Base-by-base conservation (phyloP, 2,329 filamentous ascomycete species). In the Aspergillus bombycis region DNA sequence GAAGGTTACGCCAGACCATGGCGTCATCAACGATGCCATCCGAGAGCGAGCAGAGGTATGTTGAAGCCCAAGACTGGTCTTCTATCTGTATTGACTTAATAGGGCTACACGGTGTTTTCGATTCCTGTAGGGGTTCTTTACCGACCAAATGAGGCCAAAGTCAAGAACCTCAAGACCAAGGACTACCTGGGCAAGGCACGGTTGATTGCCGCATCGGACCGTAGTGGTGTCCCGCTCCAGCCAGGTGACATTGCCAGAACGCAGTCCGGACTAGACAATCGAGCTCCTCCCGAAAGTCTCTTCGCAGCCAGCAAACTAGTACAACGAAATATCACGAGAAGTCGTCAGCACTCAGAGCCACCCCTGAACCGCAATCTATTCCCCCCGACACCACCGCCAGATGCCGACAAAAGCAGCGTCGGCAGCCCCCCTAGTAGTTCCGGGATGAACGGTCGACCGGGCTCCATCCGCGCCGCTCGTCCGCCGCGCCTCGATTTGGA, bases 51-150 rank as follows among this genome's bases (percentile, higher is more conserved):
- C 95, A 64, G 93, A 97, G 85, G 93, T 95, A 84, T 34, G 67
- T 59, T 12, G 32, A 41, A 8, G n/a, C 19, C 21, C n/a, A 43
- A 19, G 57, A 12, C 16, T 11, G 36, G 5, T n/a, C 10, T 12
- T n/a, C 46, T 28, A 38, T 38, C 16, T 12, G n/a, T 34, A 59
- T 38, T 50, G 30, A 50, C 55, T 21, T 2, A 34, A 23, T 65
- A 96, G 91, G 95, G 94, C 54, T 99, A 99, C 75, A 98, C 95
- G 0, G 95, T 99, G 48, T 99, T 99, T 81, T 98, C 94, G 0
- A 98, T 98, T 59, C 95, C 95, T 0, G 94, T 98, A 14, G 95
- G 95, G 28, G 92, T 97, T 36, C 87, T 99, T 19, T 99, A 98
- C 79, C 86, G 95, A 63, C 95, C 95, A 26, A 98, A 97, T 75